Base-by-base conservation (phyloP, 2,329 filamentous ascomycete species). In the Raffaelea ambrosiae region DNA sequence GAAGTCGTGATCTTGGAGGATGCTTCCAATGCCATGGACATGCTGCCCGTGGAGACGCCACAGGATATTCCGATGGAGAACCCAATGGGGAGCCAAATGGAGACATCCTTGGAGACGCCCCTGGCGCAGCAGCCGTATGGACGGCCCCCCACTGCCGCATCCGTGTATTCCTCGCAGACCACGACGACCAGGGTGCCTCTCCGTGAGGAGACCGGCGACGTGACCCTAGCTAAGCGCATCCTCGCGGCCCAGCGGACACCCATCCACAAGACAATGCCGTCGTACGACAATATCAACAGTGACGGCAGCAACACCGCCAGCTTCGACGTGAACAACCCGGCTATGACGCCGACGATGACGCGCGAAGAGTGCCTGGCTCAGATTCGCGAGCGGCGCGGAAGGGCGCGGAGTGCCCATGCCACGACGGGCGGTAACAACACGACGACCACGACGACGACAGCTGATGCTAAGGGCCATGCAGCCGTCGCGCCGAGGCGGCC, bases 291-390 rank as follows among this genome's bases (percentile, higher is more conserved):
- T 29, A 13, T 18, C 18, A 40, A 16, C 51, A 36, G 43, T 43
- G 39, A 42, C 47, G 21, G 40, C 31, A 19, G n/a, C 43, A 38
- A 41, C 40, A 16, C 29, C 22, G 26, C 67, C 4, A 69, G 66
- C 10, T 80, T 79, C 55, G 76, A 80, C 59, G 59, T 68, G 38
- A 74, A 65, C 51, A 75, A 81, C 59, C 76, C 77, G 19, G 78
- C 78, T 10, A 61, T 83, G 51, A 81, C 75, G 39, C 78, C 79
- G 5, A 84, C 80, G 36, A 81, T 84, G 76, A 79, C 79, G 22
- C 74, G 86, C 47, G 86, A 88, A 62, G 74, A 88, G 63, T 86
- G 86, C 3, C 73, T 91, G 16, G 83, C 83, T 48, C 80, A 83
- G 61, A 90, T 91, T 55, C 75, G 81, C 46, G 82, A 87, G 65